Conservation (phyloP, 768 basidiomycete genomes). For the Panaeolus cyanescens region DNA sequence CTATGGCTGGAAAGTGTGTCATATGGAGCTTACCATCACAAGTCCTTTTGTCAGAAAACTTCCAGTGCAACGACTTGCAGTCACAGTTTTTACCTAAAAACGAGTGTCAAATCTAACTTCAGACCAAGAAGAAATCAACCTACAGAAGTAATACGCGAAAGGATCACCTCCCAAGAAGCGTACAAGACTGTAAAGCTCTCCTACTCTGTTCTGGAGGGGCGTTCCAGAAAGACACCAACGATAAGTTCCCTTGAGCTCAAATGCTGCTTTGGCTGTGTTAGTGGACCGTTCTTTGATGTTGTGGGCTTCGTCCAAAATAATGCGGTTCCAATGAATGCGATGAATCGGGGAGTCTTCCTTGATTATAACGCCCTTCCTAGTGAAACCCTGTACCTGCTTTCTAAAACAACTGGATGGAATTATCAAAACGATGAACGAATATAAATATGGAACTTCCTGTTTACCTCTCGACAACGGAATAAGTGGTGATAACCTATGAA, state of each 20-base stretch:
- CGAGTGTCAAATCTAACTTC: slow-evolving; percentile 2
- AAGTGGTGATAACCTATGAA: slow-evolving; percentile 76
- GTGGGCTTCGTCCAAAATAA: slow-evolving; percentile 92
- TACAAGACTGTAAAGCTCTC: slow-evolving; percentile 94
- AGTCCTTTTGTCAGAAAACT: slow-evolving; percentile 75
- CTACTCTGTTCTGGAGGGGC: slow-evolving; percentile 97
- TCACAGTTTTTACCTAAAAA: slow-evolving; percentile 79
- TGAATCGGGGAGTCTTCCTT: slow-evolving; percentile 91
- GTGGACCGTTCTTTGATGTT: slow-evolving; percentile 96
- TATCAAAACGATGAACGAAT: background rate
- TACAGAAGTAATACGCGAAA: slow-evolving; percentile 90
- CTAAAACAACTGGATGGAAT: slow-evolving; percentile 68
- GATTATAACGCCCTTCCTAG: slow-evolving; percentile 78
- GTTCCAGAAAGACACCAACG: slow-evolving; percentile 98
- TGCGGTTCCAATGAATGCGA: slow-evolving; percentile 79
- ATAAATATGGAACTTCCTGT: background rate
- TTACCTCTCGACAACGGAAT: slow-evolving; percentile 79
- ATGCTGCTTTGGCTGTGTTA: slow-evolving; percentile 97
- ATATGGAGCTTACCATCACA: slow-evolving; percentile 69
- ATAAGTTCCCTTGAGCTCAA: slow-evolving; percentile 78
- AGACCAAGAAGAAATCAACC: slow-evolving; percentile 21
- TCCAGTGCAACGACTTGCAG: slow-evolving; percentile 97
- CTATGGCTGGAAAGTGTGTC: background rate
- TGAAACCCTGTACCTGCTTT: slow-evolving; percentile 91
- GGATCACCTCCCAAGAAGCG: slow-evolving; percentile 93